Base-by-base conservation (phyloP, 176 grass and related monocot species). In the Poa annua region DNA sequence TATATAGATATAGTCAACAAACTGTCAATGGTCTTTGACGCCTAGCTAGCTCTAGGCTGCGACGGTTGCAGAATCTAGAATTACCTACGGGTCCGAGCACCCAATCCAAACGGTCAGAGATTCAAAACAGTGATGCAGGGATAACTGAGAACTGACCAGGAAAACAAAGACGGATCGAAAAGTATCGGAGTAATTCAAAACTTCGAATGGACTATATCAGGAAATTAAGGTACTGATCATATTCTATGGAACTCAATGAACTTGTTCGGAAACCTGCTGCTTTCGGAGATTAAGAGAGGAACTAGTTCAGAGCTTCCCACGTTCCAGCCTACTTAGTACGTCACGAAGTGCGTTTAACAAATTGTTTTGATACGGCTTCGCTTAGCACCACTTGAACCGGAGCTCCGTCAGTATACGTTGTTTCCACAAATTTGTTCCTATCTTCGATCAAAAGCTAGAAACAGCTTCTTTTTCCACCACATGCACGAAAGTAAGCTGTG, bases 361-460 rank as follows among this genome's bases (percentile, higher is more conserved):
- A 21, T 19, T 34, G 6, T 79, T 11, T 25, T 29, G 12, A 20
- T 47, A 26, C 36, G 24, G 44, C 61, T 66, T 80, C 49, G 11
- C 14, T 56, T 68, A 11, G 4, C 60, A 60, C 50, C 75, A 16
- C 49, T 50, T 61, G 2, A 74, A 71, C 88, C 17, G 17, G 53
- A 44, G 32, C 20, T 74, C 24, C 45, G 32, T 32, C 68, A 20
- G 32, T 41, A 26, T 82, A 0, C 38, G 11, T 17, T 75, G 15
- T 81, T 56, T 12, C 35, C 36, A 36, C 9, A 59, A 32, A 5
- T 48, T 41, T 9, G 17, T 59, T 47, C 42, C 2, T 72, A 41
- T 44, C 52, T 85, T 34, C n/a, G n/a, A n/a, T n/a, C 70, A 62
- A 77, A 81, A 81, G 47, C 78, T 70, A 50, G 32, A 20, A 60